A percentile compares a stretch with the other conserved stretches of the same genome.
Conservation (phyloP, 2,329 filamentous ascomycete species). For the Fusarium pseudonygamai region DNA sequence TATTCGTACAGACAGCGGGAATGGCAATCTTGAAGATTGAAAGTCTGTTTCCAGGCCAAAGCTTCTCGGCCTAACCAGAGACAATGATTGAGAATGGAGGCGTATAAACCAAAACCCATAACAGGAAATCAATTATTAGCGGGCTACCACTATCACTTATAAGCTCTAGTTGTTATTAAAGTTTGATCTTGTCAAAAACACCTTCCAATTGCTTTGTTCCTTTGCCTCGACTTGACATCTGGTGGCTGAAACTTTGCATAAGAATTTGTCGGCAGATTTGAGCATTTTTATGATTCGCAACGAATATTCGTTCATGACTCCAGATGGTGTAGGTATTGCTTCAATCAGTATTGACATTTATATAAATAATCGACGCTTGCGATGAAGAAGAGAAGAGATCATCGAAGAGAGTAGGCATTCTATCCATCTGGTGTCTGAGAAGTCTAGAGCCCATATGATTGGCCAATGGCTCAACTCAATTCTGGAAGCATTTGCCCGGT, state of each 20-base stretch:
- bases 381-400: neutral
- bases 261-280: neutral
- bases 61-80: neutral
- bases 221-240: conserved; percentile 3
- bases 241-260: conserved; percentile 18
- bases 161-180: neutral
- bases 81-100: conserved; percentile 18
- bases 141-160: neutral
- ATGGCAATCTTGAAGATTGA: neutral
- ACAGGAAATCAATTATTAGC: neutral
- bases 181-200: conserved; percentile 4
- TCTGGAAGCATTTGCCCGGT: neutral
- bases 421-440: neutral
- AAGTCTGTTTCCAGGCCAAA: neutral
- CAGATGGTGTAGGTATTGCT: neutral
- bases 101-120: neutral
- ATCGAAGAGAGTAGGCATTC: neutral
- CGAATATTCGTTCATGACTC: neutral
- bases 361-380: neutral
- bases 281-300: neutral
- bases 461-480: no score
- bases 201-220: neutral
- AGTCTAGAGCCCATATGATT: neutral
- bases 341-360: neutral
- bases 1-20: neutral